Conservation (phyloP, 2,329 filamentous ascomycete species). For the Alternaria burnsii region DNA sequence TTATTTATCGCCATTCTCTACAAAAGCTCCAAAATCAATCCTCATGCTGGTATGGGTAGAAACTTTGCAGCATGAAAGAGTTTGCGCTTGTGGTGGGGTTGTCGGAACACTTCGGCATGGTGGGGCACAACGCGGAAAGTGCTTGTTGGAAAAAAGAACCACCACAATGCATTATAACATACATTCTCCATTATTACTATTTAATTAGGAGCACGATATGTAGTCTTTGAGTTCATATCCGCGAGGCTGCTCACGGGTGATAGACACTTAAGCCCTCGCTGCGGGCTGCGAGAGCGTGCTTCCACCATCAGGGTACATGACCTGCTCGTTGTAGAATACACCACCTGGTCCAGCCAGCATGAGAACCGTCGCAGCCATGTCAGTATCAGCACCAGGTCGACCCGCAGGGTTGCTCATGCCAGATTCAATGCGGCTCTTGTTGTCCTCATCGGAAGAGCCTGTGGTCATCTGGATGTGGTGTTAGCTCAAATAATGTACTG, state of each 20-base stretch:
- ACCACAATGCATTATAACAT: not conserved
- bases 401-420: conserved; percentile 56
- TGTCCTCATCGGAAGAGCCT: conserved; percentile 55
- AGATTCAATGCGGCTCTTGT: conserved; percentile 57
- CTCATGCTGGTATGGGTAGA: not conserved
- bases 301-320: conserved; percentile 61
- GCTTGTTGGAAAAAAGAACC: not conserved
- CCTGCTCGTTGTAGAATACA: conserved; percentile 63
- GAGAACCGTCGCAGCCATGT: conserved; percentile 52
- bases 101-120: conserved; percentile 13
- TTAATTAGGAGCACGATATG: not conserved
- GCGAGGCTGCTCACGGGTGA: conserved; percentile 51
- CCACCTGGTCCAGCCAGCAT: conserved; percentile 62
- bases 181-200: not conserved
- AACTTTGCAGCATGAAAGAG: conserved; percentile 9
- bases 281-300: conserved; percentile 24
- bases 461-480: conserved; percentile 56
- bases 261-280: conserved; percentile 54
- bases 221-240: not conserved
- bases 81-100: conserved; percentile 13
- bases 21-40: no score
- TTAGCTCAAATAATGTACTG: not conserved
- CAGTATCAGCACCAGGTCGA: conserved; percentile 50
- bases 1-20: no score
- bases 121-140: not conserved